Evolutionary conservation across 1,284 basidiomycete species (phyloP).

Genomic region (Vanrija humicola): DNA sequence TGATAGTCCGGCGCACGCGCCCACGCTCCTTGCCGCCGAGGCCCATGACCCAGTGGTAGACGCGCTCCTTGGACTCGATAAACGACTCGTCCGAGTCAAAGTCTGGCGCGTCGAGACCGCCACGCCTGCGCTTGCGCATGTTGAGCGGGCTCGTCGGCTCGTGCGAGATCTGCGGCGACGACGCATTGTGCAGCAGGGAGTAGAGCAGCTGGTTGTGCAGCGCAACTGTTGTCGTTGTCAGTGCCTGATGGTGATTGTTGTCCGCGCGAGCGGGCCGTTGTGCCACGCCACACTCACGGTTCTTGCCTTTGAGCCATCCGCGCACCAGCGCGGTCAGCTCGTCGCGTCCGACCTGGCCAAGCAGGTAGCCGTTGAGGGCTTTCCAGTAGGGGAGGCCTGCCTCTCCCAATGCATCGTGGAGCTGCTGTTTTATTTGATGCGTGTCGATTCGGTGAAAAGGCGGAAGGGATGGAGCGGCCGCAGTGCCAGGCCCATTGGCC

Average conservation of each 20-base stretch:
- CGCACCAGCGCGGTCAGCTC: slow-evolving; percentile 42
- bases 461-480: slow-evolving; percentile 39
- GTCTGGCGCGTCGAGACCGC: slow-evolving; percentile 28
- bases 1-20: slow-evolving; percentile 20
- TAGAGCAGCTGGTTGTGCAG: slow-evolving; percentile 46
- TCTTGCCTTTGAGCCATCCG: slow-evolving; percentile 38
- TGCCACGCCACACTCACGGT: slow-evolving; percentile 27
- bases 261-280: too few relatives aligned
- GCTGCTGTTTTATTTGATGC: slow-evolving; percentile 64
- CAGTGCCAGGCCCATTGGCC: slow-evolving; percentile 48
- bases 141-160: slow-evolving; percentile 18
- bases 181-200: slow-evolving; percentile 44
- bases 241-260: not conserved
- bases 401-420: slow-evolving; percentile 67
- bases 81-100: slow-evolving; percentile 35
- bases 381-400: slow-evolving; percentile 58
- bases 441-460: slow-evolving; percentile 34
- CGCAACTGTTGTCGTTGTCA: slow-evolving; percentile 22
- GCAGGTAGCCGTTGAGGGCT: slow-evolving; percentile 43
- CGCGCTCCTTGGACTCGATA: slow-evolving; percentile 36
- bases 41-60: slow-evolving; percentile 39
- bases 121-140: slow-evolving; percentile 31
- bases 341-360: slow-evolving; percentile 39
- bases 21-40: slow-evolving; percentile 34
- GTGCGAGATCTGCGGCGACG: slow-evolving; percentile 26